Percentiles rank a stretch among this genome's conserved stretches.
Conservation (phyloP, 164 flowering plant species). For the Vitis rotundifolia region DNA sequence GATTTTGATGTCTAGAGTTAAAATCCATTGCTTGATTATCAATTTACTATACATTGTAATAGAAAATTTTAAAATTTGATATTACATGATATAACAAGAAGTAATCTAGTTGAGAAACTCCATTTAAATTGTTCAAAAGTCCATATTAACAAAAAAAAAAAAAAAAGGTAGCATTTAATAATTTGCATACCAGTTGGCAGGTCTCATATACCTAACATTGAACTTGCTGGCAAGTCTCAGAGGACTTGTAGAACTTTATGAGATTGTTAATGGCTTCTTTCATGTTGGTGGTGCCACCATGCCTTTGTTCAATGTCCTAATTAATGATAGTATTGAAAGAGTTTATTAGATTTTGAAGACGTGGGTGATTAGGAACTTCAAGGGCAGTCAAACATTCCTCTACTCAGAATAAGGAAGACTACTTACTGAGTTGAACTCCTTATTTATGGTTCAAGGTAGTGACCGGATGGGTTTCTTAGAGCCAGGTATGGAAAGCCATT, state of each 20-base stretch:
- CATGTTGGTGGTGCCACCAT: constrained; percentile 20
- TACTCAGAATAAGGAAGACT: neutral
- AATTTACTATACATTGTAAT: too few relatives aligned
- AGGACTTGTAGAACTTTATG: constrained; percentile 44
- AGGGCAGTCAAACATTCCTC: too few relatives aligned
- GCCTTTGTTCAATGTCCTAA: constrained; percentile 37
- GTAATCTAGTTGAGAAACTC: too few relatives aligned
- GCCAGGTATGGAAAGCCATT: constrained; percentile 50
- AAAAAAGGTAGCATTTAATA: too few relatives aligned
- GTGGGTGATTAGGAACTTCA: too few relatives aligned
- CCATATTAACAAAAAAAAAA: too few relatives aligned
- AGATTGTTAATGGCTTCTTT: constrained; percentile 46
- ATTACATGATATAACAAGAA: too few relatives aligned
- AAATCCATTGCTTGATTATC: too few relatives aligned
- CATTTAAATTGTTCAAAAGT: too few relatives aligned
- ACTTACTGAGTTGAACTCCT: constrained; percentile 43
- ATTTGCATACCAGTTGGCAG: constrained; percentile 25
- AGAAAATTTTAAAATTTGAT: too few relatives aligned
- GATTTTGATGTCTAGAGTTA: too few relatives aligned
- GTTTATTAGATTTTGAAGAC: neutral
- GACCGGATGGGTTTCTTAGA: constrained; percentile 46
- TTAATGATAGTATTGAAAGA: too few relatives aligned
- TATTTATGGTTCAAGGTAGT: constrained; percentile 44
- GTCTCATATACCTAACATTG: constrained; percentile 22
- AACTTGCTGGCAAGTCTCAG: constrained; percentile 29